Conservation (phyloP, 352 stramenopile species). For the Phytophthora colocasiae region DNA sequence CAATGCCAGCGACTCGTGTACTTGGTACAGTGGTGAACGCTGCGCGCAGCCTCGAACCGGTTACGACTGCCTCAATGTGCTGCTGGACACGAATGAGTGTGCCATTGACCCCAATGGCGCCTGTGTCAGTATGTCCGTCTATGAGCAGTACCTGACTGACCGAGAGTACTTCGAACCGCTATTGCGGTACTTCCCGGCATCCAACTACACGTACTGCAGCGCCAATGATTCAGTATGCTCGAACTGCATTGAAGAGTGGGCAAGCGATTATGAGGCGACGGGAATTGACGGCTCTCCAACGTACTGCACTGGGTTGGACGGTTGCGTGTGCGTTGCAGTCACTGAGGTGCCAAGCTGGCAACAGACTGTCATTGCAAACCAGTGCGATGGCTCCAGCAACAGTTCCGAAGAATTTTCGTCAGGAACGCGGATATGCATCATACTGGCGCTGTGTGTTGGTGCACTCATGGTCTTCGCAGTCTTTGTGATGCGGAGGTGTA, state of each 20-base stretch:
- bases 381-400: constrained; percentile 28
- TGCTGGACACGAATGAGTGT: constrained; percentile 40
- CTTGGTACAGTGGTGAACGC: constrained; percentile 34
- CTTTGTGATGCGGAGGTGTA: constrained; percentile 21
- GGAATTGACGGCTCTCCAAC: constrained; percentile 26
- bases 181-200: constrained; percentile 37
- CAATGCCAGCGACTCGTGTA: constrained; percentile 42
- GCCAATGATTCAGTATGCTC: constrained; percentile 41
- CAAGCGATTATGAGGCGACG: constrained; percentile 31
- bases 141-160: constrained; percentile 34
- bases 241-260: constrained; percentile 40
- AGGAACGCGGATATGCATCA: constrained; percentile 28
- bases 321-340: constrained; percentile 50
- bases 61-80: constrained; percentile 41
- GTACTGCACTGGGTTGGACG: constrained; percentile 41
- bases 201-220: constrained; percentile 51
- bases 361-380: constrained; percentile 30
- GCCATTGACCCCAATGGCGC: constrained; percentile 40
- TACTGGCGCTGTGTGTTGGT: constrained; percentile 16
- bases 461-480: constrained; percentile 14
- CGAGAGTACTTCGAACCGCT: constrained; percentile 36
- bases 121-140: constrained; percentile 42
- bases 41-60: constrained; percentile 36
- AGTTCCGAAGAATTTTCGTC: constrained; percentile 24
- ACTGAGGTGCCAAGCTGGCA: constrained; percentile 38